Percentiles rank a stretch among this genome's conserved stretches.
These are phyloP conservation scores for Farysia itapuensis DNA, from an alignment of 1,284 basidiomycete species.

Conservation along the genomic window DNA sequence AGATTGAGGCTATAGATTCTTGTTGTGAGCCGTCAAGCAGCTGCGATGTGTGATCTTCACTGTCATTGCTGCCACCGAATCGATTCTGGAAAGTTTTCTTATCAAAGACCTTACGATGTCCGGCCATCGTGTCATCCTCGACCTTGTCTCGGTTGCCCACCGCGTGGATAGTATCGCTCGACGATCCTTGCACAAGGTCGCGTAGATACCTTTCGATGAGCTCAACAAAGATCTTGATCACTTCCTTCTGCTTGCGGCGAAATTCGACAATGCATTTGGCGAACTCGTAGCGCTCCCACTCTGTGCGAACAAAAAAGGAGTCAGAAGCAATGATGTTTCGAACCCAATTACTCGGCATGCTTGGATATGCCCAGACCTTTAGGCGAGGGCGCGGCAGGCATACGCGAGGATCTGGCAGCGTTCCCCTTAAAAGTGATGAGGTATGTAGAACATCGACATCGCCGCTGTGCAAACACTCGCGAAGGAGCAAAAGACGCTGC, in stretches of 20 bases:
- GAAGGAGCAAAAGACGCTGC: conserved; percentile 10
- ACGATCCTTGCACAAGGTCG: conserved; percentile 4
- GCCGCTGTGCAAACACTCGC: conserved; percentile 28
- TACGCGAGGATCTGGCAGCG: conserved; percentile 31
- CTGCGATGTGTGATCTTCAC: conserved; percentile 16
- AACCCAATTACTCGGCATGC: conserved; percentile 71
- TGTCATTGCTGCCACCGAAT: conserved; percentile 6
- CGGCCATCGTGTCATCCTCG: conserved; percentile 18
- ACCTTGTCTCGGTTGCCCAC: not conserved
- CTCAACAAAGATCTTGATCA: conserved; percentile 25
- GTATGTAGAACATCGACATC: conserved; percentile 35
- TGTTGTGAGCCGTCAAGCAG: conserved; percentile 31
- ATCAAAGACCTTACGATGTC: too few relatives aligned
- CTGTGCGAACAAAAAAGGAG: conserved; percentile 75
- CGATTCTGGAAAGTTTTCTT: conserved; percentile 27
- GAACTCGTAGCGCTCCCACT: conserved; percentile 78
- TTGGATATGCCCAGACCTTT: conserved; percentile 62
- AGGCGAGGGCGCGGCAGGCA: conserved; percentile 62
- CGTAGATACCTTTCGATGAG: conserved; percentile 27
- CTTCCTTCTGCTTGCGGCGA: conserved; percentile 63
- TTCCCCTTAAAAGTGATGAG: conserved; percentile 31
- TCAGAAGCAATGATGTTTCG: conserved; percentile 76
- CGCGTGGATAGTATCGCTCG: not conserved
- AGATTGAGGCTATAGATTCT: conserved; percentile 15
- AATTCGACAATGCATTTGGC: conserved; percentile 76